Conservation (phyloP, 202 grass and related monocot genomes). For the Musa balbisiana region DNA sequence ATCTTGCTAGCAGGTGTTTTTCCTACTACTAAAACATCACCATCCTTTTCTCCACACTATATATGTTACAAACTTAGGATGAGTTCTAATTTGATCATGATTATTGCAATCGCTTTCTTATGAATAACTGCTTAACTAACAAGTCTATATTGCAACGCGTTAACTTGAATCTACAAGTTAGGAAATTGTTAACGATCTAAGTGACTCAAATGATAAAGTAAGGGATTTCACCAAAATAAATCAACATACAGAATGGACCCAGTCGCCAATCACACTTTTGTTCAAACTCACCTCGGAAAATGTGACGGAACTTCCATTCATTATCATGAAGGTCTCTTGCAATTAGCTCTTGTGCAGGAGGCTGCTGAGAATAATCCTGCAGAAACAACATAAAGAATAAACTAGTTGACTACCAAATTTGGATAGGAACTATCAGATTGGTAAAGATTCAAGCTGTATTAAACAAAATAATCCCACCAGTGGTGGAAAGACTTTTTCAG, state of each 20-base stretch:
- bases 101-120: too few relatives aligned
- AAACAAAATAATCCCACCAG: slow-evolving; percentile 35
- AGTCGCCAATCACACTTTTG: not conserved
- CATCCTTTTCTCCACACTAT: too few relatives aligned
- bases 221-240: not conserved
- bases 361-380: slow-evolving; percentile 88
- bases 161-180: too few relatives aligned
- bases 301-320: slow-evolving; percentile 97
- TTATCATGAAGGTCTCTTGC: slow-evolving; percentile 90
- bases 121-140: too few relatives aligned
- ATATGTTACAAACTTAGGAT: too few relatives aligned
- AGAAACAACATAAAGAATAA: slow-evolving; percentile 16
- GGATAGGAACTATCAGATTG: not conserved
- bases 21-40: too few relatives aligned
- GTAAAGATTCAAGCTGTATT: not conserved
- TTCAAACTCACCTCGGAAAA: slow-evolving; percentile 63
- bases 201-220: not conserved
- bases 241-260: not conserved
- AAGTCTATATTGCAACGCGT: too few relatives aligned
- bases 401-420: slow-evolving; percentile 12
- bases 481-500: slow-evolving; percentile 98
- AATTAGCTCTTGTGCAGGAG: slow-evolving; percentile 81
- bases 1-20: not conserved
- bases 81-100: too few relatives aligned
- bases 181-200: too few relatives aligned